Evolutionary conservation across 2,329 filamentous ascomycete genomes (phyloP).

Genomic region (Fusarium xyrophilum): DNA sequence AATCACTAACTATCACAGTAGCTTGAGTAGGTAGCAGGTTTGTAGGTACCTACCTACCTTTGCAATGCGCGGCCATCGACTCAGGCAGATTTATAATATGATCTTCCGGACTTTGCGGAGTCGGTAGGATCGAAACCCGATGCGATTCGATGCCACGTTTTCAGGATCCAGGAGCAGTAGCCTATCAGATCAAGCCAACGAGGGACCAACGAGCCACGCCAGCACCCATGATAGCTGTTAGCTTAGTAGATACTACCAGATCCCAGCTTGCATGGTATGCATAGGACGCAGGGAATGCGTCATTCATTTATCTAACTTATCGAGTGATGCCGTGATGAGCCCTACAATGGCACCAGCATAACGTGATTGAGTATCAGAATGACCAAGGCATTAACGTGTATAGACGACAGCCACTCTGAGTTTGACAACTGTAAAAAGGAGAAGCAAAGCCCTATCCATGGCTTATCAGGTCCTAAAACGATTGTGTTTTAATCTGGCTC

Average conservation of each 20-base stretch:
- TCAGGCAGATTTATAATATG: slow-evolving; percentile 9
- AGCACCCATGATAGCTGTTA: slow-evolving; percentile 21
- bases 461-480: not conserved
- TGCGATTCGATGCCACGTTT: slow-evolving; percentile 6
- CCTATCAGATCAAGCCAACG: slow-evolving; percentile 9
- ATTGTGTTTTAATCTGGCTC: slow-evolving; percentile 24
- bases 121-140: slow-evolving; percentile 12
- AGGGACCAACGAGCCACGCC: slow-evolving; percentile 16
- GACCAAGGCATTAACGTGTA: not conserved
- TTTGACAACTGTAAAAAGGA: not conserved
- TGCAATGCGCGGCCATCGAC: not conserved
- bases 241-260: slow-evolving; percentile 34
- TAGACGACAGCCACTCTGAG: not conserved
- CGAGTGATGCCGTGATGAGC: not conserved
- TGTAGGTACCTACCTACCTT: not conserved
- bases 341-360: slow-evolving; percentile 2
- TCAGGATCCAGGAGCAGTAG: not conserved
- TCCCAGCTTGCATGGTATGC: slow-evolving; percentile 26
- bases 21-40: not conserved
- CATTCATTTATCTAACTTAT: slow-evolving; percentile 25
- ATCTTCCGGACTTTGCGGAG: slow-evolving; percentile 26
- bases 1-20: not conserved
- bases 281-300: slow-evolving; percentile 19
- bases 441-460: not conserved
- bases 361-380: not conserved